Evolutionary conservation across 179 eudicot species (phyloP).

Genomic region (Beta macrorhiza): DNA sequence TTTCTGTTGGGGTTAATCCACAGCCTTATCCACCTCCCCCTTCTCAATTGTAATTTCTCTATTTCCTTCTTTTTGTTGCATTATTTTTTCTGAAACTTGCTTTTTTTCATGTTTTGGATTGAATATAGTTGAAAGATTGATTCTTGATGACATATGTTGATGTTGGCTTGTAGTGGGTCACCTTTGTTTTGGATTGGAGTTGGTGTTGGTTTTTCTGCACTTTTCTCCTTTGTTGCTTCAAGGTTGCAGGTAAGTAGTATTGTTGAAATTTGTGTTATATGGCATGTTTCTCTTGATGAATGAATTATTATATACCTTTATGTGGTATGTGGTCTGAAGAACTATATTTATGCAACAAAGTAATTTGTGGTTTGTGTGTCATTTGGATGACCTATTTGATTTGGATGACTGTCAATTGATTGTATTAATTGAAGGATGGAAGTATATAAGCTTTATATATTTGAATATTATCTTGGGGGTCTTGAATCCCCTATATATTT

Average conservation of each 20-base stretch:
- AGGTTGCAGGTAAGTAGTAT: constrained; percentile 56
- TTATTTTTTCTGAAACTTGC: not conserved
- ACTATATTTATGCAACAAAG: not conserved
- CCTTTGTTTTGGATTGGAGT: constrained; percentile 93
- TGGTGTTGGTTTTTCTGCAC: constrained; percentile 85
- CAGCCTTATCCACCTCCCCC: constrained; percentile 49
- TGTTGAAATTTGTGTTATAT: not conserved
- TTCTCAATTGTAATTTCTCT: constrained; percentile 53
- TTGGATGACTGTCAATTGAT: not conserved
- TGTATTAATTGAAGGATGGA: not conserved
- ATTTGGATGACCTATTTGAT: not conserved
- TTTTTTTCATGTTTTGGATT: not conserved
- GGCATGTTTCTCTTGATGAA: not conserved
- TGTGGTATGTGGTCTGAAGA: not conserved
- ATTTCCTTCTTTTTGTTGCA: not conserved
- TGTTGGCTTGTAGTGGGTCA: constrained; percentile 53
- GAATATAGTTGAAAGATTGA: constrained; percentile 3
- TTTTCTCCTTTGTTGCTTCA: constrained; percentile 67
- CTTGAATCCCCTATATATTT: not conserved
- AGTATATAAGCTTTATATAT: not conserved
- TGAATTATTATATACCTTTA: not conserved
- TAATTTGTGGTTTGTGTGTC: not conserved
- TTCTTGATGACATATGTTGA: not conserved
- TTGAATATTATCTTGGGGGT: not conserved
- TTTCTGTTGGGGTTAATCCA: constrained; percentile 65